Evolutionary conservation across 139 green algal species (phyloP).

Genomic region (Dunaliella sp.): DNA sequence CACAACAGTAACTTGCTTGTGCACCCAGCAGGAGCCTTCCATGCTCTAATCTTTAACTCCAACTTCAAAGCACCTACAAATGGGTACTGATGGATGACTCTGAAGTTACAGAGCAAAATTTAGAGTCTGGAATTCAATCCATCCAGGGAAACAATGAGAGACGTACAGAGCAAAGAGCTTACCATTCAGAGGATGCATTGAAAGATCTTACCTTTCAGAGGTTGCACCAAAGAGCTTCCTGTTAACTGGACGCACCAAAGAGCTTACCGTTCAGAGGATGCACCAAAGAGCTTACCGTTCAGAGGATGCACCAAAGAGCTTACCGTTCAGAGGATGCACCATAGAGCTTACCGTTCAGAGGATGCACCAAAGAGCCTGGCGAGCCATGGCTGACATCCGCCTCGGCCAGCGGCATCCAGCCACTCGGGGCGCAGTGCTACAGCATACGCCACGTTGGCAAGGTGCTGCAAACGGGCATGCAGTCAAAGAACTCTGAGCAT

Average conservation of each 20-base stretch:
- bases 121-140: too few relatives aligned
- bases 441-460: not conserved
- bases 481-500: too few relatives aligned
- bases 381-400: not conserved
- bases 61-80: not conserved
- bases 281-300: not conserved
- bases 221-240: too few relatives aligned
- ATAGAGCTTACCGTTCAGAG: not conserved
- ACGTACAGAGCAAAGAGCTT: too few relatives aligned
- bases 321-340: not conserved
- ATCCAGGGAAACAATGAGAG: too few relatives aligned
- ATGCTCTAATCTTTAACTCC: not conserved
- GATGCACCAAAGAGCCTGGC: not conserved
- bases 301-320: not conserved
- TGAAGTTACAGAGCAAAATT: too few relatives aligned
- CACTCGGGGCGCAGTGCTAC: constrained; percentile 1
- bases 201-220: not conserved
- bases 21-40: not conserved
- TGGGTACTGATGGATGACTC: not conserved
- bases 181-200: not conserved
- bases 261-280: not conserved
- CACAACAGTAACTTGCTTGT: too few relatives aligned
- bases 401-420: not conserved
- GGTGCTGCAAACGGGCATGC: constrained; percentile 8
- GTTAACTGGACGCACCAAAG: not conserved